Evolutionary conservation across 2,329 filamentous ascomycete species (phyloP).

Genomic region (Daldinia eschscholtzii): DNA sequence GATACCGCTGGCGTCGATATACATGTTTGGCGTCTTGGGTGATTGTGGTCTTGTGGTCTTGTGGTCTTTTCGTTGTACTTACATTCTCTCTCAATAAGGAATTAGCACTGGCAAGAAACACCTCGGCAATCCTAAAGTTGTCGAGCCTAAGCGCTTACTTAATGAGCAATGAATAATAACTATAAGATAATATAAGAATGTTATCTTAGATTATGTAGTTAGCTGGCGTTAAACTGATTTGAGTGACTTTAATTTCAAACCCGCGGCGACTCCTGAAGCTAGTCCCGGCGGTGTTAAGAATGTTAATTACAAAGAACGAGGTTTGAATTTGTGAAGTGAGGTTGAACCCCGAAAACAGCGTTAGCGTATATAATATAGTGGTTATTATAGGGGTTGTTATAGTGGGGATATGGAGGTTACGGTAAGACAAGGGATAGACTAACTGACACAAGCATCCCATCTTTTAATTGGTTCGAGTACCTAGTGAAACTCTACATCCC

Average conservation of each 20-base stretch:
- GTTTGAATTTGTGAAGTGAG: slow-evolving; percentile 12
- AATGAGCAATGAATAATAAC: slow-evolving; percentile 11
- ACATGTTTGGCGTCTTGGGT: slow-evolving; percentile 26
- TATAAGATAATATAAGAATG: slow-evolving; percentile 1
- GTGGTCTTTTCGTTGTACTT: not conserved
- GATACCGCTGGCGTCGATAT: slow-evolving; percentile 21
- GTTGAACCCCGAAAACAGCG: slow-evolving; percentile 11
- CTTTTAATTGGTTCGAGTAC: slow-evolving; percentile 40
- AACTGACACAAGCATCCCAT: slow-evolving; percentile 18
- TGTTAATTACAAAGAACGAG: slow-evolving; percentile 4
- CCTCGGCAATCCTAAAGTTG: not conserved
- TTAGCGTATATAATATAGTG: too few species aligned
- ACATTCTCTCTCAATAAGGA: slow-evolving; percentile 9
- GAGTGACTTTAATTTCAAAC: not conserved
- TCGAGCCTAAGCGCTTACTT: not conserved
- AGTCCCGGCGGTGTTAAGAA: not conserved
- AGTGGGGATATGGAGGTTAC: slow-evolving; percentile 31
- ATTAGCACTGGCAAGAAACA: slow-evolving; percentile 3
- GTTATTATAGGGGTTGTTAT: slow-evolving; percentile 23
- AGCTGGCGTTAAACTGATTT: not conserved
- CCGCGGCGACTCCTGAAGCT: not conserved
- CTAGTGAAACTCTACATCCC: slow-evolving; percentile 45
- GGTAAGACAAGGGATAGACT: slow-evolving; percentile 40
- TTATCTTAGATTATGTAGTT: not conserved
- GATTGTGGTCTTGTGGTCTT: slow-evolving; percentile 11